These are phyloP conservation scores for Aspergillus cejpii DNA, from an alignment of 2,329 filamentous ascomycete species.

Conservation along the genomic window DNA sequence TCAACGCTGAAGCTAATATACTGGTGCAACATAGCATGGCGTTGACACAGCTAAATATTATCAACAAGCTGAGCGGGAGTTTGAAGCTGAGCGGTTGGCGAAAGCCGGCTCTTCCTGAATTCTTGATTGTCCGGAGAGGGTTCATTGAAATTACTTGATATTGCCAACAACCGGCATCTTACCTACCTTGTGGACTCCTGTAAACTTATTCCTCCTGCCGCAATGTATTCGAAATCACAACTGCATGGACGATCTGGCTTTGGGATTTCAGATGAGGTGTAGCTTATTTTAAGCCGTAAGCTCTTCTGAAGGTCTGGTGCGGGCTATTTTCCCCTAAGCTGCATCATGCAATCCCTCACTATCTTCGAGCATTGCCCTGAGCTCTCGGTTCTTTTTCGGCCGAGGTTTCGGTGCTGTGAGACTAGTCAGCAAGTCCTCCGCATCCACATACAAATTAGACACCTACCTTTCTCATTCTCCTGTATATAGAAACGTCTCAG, in stretches of 20 bases:
- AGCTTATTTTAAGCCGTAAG: constrained; percentile 1
- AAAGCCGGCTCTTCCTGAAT: constrained; percentile 24
- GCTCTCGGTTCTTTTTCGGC: constrained; percentile 57
- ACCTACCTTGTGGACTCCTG: constrained; percentile 14
- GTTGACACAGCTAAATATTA: constrained; percentile 99
- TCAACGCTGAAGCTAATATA: constrained; percentile 2
- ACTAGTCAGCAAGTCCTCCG: constrained; percentile 10
- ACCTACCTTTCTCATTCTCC: constrained; percentile 82
- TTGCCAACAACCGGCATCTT: constrained; percentile 10
- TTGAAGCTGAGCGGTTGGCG: constrained; percentile 65
- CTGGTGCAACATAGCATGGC: constrained; percentile 59
- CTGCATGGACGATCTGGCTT: background rate
- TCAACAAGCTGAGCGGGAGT: constrained; percentile 83
- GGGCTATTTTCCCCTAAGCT: background rate
- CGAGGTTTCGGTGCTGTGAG: constrained; percentile 54
- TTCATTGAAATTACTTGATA: constrained; percentile 5
- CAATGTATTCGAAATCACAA: constrained; percentile 4
- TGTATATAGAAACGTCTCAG: constrained; percentile 94
- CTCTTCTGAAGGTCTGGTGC: background rate
- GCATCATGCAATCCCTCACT: constrained; percentile 5
- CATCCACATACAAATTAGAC: background rate
- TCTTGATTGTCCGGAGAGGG: constrained; percentile 6
- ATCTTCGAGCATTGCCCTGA: constrained; percentile 54
- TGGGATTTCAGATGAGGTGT: background rate
- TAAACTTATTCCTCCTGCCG: constrained; percentile 18